Evolutionary conservation across 2,329 filamentous ascomycete genomes (phyloP), one percentile per base, ranked within the genome.

Genomic region (Venturia effusa): DNA sequence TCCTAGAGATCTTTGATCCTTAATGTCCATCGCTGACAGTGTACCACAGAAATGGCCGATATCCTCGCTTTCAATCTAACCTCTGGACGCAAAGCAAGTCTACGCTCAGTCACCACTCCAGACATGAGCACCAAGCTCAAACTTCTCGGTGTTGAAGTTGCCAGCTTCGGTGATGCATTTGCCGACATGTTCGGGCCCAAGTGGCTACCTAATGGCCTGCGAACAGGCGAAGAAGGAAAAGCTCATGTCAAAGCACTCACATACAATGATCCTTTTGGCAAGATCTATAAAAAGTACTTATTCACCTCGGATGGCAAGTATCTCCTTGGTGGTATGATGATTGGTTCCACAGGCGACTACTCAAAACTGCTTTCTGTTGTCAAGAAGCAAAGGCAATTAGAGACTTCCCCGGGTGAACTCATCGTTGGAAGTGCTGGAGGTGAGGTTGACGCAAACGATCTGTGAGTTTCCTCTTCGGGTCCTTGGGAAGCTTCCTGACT

Each of bases 301-400:
- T 96, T 96, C 71, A 95, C 92, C 0, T 79, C 86, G 71, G 92
- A 96, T 71, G 92, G 92, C 30, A 95, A 94, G 73, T 93, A 92
- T 70, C 79, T 96, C 1, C 83, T 96, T 0, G 92, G 92, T 19
- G 92, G 92, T 3, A 96, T 96, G 90, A 96, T 96, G 90, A 94
- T 96, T 66, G 92, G 92, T 45, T 91, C 96, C 70, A 94, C 90
- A 0, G 88, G 84, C 67, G 92, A 96, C 76, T 96, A 95, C 71
- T 84, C 95, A 76, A 96, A 93, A 74, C 78, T 96, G 24, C 89
- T 94, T 0, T 88, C 90, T 1, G 86, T 96, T 80, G 90, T 94
- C 63, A 95, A 92, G 77, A 87, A 84, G 67, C 88, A 90, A 71
- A 94, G 92, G 73, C 80, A 81, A 66, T 81, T 96, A 0, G 89